phyloP scores from a whole-genome alignment of 108 stramenopile species.

The Conticribra guillardii region DNA sequence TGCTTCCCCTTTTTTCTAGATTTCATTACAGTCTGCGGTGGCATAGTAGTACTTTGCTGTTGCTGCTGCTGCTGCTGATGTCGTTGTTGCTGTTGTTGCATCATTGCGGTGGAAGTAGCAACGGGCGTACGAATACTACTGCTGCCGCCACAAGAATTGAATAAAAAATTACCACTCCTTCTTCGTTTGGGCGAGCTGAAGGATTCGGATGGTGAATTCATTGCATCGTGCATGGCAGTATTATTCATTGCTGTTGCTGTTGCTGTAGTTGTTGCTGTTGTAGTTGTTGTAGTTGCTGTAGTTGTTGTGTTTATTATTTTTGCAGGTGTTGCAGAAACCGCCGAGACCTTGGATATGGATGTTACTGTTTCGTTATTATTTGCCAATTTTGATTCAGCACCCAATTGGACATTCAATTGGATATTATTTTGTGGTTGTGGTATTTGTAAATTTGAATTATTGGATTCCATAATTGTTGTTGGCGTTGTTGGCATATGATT shows the following conservation, averaged over 20 bases:
- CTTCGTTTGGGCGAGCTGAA: conserved; percentile 3
- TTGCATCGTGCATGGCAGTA: too few relatives aligned
- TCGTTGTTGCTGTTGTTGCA: neutral
- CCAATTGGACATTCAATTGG: too few relatives aligned
- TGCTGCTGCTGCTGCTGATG: neutral
- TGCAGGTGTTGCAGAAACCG: too few relatives aligned
- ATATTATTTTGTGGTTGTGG: too few relatives aligned
- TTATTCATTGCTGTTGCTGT: neutral
- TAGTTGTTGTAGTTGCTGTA: neutral
- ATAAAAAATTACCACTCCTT: neutral
- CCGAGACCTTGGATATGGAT: too few relatives aligned
- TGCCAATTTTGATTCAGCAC: too few relatives aligned
- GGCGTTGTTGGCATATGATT: too few relatives aligned
- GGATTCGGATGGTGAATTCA: neutral
- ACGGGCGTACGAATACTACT: too few relatives aligned
- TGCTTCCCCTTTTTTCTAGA: conserved; percentile 7
- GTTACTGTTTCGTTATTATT: too few relatives aligned
- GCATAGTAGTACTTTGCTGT: neutral
- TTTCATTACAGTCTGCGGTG: neutral
- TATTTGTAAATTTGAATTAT: too few relatives aligned
- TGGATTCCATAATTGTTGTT: too few relatives aligned
- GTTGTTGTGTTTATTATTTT: too few relatives aligned
- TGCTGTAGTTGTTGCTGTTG: neutral
- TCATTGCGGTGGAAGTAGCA: neutral
- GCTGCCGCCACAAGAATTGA: neutral